Evolutionary conservation across 2,329 filamentous ascomycete species (phyloP), one percentile per base, ranked within the genome.

Genomic region (Penicillium occitanis): DNA sequence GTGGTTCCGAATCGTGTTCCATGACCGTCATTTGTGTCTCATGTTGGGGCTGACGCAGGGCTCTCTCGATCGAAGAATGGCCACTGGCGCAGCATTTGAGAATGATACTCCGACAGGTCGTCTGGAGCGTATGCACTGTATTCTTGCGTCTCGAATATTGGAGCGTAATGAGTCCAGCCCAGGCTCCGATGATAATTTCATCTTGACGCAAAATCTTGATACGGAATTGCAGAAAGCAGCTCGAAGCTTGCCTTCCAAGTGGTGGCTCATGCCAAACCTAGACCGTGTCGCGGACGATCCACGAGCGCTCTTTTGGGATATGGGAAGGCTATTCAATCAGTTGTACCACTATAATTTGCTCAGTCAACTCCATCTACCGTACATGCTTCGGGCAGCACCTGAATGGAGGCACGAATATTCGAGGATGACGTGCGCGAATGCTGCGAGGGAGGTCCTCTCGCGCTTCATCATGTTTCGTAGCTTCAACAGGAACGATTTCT

Each of bases 361-460:
- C 7, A 80, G 84, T 40, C 78, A 84, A 8, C 78, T 87, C 0
- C 85, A 88, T 67, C 77, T 87, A 1, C 86, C 85, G 5, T 48
- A 64, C 17, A 57, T 64, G 51, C 61, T 64, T 46, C 68, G 74
- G 17, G 72, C 72, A 0, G 69, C 71, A 1, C 28, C 25, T 19
- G 30, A 74, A 75, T 11, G 61, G 61, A 2, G 77, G 79, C 80
- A 81, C 64, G 80, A 83, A 19, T 84, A 84, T 70, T 84, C 80
- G 65, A 82, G 81, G 67, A 79, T 79, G 5, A 81, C 80, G 1
- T 85, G 83, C 68, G 74, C 85, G 53, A 80, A 80, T 40, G 81
- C 85, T 1, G 83, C 82, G 28, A 82, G 86, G 2, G 82, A 82
- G 65, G 77, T 87, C 10, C 76, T 88, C 8, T 72, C 69, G 2